phyloP scores from a whole-genome alignment of 2,329 filamentous ascomycete genomes.

The Alternaria conjuncta region DNA sequence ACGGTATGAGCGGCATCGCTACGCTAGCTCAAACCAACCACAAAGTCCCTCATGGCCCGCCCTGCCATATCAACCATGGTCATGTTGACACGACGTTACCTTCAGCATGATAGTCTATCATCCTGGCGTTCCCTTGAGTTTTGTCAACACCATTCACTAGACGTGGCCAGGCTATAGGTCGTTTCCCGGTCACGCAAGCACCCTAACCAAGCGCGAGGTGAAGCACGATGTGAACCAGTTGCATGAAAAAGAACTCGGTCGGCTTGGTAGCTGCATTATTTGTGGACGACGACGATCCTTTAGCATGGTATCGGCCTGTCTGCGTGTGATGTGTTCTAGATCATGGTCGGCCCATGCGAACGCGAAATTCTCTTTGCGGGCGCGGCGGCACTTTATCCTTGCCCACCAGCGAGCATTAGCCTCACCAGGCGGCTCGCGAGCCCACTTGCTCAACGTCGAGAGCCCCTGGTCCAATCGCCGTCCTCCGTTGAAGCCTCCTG shows the following conservation, averaged over 20 bases:
- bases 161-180: slow-evolving; percentile 9
- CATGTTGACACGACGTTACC: slow-evolving; percentile 15
- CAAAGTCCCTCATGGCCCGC: slow-evolving; percentile 11
- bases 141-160: slow-evolving; percentile 2
- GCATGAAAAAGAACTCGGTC: slow-evolving; percentile 20
- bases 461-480: slow-evolving; percentile 21
- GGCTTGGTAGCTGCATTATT: slow-evolving; percentile 23
- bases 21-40: slow-evolving; percentile 12
- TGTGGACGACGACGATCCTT: slow-evolving; percentile 31
- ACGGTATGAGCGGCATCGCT: slow-evolving; percentile 33
- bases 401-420: slow-evolving; percentile 25
- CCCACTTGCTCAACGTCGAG: slow-evolving; percentile 24
- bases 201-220: slow-evolving; percentile 12
- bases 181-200: slow-evolving; percentile 10
- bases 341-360: slow-evolving; percentile 32
- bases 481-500: slow-evolving; percentile 14
- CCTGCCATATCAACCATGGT: slow-evolving; percentile 20
- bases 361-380: slow-evolving; percentile 33
- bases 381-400: slow-evolving; percentile 32
- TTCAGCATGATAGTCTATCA: not conserved
- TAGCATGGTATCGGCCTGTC: slow-evolving; percentile 18
- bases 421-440: slow-evolving; percentile 19
- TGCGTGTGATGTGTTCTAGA: slow-evolving; percentile 43
- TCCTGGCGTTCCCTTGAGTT: not conserved
- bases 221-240: slow-evolving; percentile 21